Base-by-base conservation (phyloP, 441 rosid genomes). In the Codiaeum variegatum region DNA sequence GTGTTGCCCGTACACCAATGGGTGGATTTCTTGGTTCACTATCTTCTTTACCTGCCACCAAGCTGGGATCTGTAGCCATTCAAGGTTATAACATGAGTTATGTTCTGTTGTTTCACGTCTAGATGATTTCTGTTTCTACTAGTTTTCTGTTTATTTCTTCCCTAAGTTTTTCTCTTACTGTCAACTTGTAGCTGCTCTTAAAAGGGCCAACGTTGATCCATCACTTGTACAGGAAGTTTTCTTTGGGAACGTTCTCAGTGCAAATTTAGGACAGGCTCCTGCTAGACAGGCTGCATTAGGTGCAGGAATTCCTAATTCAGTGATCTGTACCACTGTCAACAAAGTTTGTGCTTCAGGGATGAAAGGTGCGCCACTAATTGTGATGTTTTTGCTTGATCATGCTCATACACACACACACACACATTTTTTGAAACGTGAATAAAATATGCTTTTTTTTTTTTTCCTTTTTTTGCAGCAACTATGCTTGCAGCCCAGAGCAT, bases 311-410 rank as follows among this genome's bases (percentile, higher is more conserved):
- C 85, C 97, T 64, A 86, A 88, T 80, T 85, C 98, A 21, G 99
- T 95, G 47, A 1, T 93, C 52, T 91, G 96, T 79, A 95, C 98
- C 31, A 91, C 99, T 0, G 83, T 95, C 55, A 95, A 95, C 89
- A 95, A 95, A 87, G 99, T 95, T 71, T 95, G 99, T 81, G 96
- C 99, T 49, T 91, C 99, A 23, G 99, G 98, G 81, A 91, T 95
- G 99, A 95, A 95, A 90, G 99, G 99, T 95, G 11, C 68, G 67
- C 47, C 18, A 66, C 15, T 60, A 15, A 10, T 72, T 69, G 15
- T n/a, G 42, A 71, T 68, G 38, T 52, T 42, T 62, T 55, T 32
- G 0, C 6, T 28, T 71, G 47, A 6, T 61, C 10, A 44, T 72
- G 47, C 18, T 36, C 46, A 12, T 19, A n/a, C n/a, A n/a, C n/a